Conservation (phyloP, 2,329 filamentous ascomycete genomes). For the Talaromyces sp. region DNA sequence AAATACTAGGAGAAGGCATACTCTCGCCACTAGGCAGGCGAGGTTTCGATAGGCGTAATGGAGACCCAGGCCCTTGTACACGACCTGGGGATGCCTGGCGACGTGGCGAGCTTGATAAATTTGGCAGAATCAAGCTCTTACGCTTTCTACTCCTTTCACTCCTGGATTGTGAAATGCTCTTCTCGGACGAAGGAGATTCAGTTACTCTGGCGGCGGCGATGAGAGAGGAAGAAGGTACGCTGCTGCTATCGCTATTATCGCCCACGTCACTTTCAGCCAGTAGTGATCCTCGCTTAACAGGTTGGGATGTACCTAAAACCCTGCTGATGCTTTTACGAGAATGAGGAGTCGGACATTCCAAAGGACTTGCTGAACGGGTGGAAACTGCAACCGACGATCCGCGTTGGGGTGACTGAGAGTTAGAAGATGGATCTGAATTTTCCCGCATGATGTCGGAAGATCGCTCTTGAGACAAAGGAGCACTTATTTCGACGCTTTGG, state of each 20-base stretch:
- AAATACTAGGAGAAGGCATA: slow-evolving; percentile 80
- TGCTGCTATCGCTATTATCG: slow-evolving; percentile 76
- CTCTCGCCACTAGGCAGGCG: slow-evolving; percentile 58
- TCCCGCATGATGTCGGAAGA: slow-evolving; percentile 58
- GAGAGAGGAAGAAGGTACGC: slow-evolving; percentile 68
- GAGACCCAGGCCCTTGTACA: slow-evolving; percentile 71
- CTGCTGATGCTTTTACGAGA: slow-evolving; percentile 66
- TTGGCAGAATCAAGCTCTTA: slow-evolving; percentile 78
- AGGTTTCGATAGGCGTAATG: slow-evolving; percentile 79
- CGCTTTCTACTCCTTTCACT: slow-evolving; percentile 81
- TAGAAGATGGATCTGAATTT: slow-evolving; percentile 49
- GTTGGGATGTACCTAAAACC: slow-evolving; percentile 56
- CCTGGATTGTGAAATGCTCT: slow-evolving; percentile 70
- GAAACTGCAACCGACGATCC: slow-evolving; percentile 67
- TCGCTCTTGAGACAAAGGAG: slow-evolving; percentile 24
- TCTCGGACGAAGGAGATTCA: slow-evolving; percentile 87
- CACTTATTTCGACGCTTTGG: slow-evolving; percentile 15
- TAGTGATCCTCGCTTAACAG: slow-evolving; percentile 71
- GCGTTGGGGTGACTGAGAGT: slow-evolving; percentile 46
- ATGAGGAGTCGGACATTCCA: slow-evolving; percentile 84
- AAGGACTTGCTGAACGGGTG: slow-evolving; percentile 83
- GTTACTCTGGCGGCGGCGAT: slow-evolving; percentile 69
- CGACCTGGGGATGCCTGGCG: slow-evolving; percentile 88
- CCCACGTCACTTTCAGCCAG: slow-evolving; percentile 82
- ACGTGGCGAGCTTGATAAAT: slow-evolving; percentile 68